phyloP scores from a whole-genome alignment of 176 grass and related monocot genomes.

The Bromus sterilis region DNA sequence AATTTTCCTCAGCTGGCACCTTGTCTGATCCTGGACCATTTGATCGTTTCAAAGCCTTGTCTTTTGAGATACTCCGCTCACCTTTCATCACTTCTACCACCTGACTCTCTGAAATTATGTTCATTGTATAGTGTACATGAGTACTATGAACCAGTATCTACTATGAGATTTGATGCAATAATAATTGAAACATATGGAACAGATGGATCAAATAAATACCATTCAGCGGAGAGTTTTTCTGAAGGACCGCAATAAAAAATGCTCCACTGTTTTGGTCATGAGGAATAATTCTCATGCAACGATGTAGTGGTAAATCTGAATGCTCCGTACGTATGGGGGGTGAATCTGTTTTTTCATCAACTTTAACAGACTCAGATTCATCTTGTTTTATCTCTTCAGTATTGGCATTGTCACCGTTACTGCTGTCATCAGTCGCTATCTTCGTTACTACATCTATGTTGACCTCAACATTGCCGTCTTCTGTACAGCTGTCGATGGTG shows the following conservation, averaged over 20 bases:
- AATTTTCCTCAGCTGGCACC: constrained; percentile 32
- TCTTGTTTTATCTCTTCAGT: background rate
- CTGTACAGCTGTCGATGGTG: constrained; percentile 16
- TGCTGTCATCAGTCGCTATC: background rate
- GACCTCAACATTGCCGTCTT: constrained; percentile 19
- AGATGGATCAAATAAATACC: constrained; percentile 36
- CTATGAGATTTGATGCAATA: background rate
- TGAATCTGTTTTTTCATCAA: constrained; percentile 17
- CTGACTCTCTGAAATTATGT: constrained; percentile 42
- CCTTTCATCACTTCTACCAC: constrained; percentile 28
- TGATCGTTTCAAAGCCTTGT: constrained; percentile 13
- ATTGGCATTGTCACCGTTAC: background rate
- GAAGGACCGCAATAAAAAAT: constrained; percentile 94
- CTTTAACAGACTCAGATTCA: constrained; percentile 25
- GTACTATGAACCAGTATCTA: background rate
- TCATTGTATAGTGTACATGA: background rate
- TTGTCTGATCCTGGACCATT: constrained; percentile 19
- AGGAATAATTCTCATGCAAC: constrained; percentile 93
- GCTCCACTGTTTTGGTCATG: constrained; percentile 95
- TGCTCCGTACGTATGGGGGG: constrained; percentile 30
- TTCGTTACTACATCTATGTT: constrained; percentile 13
- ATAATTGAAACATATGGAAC: background rate
- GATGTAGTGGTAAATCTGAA: constrained; percentile 65
- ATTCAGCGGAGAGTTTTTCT: constrained; percentile 54
- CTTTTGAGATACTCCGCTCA: constrained; percentile 15